Conservation (phyloP, 2,329 filamentous ascomycete species). For the Alternaria hordeiaustralica region DNA sequence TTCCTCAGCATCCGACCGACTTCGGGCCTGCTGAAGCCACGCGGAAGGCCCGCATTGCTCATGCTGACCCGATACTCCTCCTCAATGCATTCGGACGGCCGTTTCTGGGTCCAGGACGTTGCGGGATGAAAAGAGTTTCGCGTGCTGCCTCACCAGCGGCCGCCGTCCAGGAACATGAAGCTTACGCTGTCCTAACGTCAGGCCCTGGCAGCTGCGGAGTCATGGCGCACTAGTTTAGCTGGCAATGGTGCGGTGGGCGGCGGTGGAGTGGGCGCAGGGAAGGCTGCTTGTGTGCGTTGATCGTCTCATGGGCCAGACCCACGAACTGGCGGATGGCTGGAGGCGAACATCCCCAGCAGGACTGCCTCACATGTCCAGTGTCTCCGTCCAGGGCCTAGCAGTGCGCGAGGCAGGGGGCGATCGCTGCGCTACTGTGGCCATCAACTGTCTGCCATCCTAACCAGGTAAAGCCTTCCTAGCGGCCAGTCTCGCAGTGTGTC, state of each 20-base stretch:
- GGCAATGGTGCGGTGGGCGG: slow-evolving; percentile 34
- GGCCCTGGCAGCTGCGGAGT: slow-evolving; percentile 23
- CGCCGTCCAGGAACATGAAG: slow-evolving; percentile 42
- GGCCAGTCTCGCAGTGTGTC: slow-evolving; percentile 35
- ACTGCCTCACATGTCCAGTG: slow-evolving; percentile 31
- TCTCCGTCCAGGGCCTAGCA: slow-evolving; percentile 28
- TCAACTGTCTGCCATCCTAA: slow-evolving; percentile 35
- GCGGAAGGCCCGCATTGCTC: slow-evolving; percentile 12
- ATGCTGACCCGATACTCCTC: slow-evolving; percentile 3
- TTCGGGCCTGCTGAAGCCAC: slow-evolving; percentile 21
- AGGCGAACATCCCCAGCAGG: slow-evolving; percentile 39
- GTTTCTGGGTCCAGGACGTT: slow-evolving; percentile 22
- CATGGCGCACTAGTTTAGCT: slow-evolving; percentile 27
- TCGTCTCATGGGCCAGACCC: slow-evolving; percentile 48
- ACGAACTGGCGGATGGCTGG: slow-evolving; percentile 35
- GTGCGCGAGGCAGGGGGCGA: slow-evolving; percentile 34
- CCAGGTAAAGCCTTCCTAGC: slow-evolving; percentile 29
- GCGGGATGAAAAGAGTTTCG: slow-evolving; percentile 24
- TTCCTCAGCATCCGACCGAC: slow-evolving; percentile 24
- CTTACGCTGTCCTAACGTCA: slow-evolving; percentile 28
- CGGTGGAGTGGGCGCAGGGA: slow-evolving; percentile 18
- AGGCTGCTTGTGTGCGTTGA: slow-evolving; percentile 31
- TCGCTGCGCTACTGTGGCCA: slow-evolving; percentile 37
- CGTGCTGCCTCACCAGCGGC: slow-evolving; percentile 28
- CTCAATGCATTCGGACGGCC: slow-evolving; percentile 14